phyloP scores from a whole-genome alignment of 352 stramenopile species.

The Globisporangium carolinianum region DNA sequence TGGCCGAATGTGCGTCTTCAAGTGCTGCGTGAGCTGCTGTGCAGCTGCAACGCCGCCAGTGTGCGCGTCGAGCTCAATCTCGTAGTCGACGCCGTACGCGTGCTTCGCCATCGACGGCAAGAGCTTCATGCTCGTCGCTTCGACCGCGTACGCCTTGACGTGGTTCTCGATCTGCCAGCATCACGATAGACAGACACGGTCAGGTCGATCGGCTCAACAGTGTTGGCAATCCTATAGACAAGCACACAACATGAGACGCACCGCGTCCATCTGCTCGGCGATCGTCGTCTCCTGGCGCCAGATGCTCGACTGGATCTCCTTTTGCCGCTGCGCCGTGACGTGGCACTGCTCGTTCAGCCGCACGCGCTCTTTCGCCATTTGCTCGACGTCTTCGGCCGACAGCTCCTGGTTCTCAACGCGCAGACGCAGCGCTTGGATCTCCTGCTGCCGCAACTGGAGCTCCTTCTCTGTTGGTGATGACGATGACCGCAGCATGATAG shows the following conservation, averaged over 20 bases:
- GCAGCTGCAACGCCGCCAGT: constrained; percentile 54
- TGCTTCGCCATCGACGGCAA: constrained; percentile 83
- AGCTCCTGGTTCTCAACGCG: constrained; percentile 77
- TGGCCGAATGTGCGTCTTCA: constrained; percentile 57
- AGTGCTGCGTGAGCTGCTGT: constrained; percentile 41
- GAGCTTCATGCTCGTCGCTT: constrained; percentile 79
- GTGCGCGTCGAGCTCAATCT: constrained; percentile 57
- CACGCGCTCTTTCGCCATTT: constrained; percentile 57
- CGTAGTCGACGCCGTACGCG: constrained; percentile 63
- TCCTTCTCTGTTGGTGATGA: constrained; percentile 34
- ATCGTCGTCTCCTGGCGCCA: constrained; percentile 66
- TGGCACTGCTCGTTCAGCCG: constrained; percentile 73
- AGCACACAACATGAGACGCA: constrained; percentile 16
- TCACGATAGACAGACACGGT: neutral
- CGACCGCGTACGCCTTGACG: constrained; percentile 79
- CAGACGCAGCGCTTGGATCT: constrained; percentile 52
- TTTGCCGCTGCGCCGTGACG: constrained; percentile 54
- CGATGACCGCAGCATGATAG: constrained; percentile 3
- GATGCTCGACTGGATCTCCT: constrained; percentile 46
- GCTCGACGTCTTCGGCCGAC: constrained; percentile 67
- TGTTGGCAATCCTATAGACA: too few species aligned
- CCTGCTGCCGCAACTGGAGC: constrained; percentile 37
- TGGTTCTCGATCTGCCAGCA: constrained; percentile 38
- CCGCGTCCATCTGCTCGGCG: constrained; percentile 53
- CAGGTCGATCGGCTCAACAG: too few species aligned